Evolutionary conservation across 352 stramenopile species (phyloP), one percentile per base, ranked within the genome.

Genomic region (Phytophthora vignae): DNA sequence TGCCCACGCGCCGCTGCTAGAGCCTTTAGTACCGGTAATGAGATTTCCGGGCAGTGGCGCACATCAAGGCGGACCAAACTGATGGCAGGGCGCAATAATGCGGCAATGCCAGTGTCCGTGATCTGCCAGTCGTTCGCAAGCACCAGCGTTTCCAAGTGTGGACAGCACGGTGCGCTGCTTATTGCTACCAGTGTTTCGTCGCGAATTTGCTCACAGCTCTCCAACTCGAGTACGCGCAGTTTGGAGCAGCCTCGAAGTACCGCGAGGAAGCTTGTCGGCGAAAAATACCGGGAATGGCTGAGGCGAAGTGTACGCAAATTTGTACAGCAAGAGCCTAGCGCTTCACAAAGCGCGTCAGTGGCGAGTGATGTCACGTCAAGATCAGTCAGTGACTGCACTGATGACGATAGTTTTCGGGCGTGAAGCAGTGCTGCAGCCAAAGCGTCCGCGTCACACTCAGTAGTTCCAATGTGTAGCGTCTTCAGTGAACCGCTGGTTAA

Each of bases 281-380:
- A 87, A 64, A 95, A 92, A 53, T 94, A 92, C n/a, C 88, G 82
- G 60, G 85, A 93, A 11, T 86, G 85, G 61, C 83, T 85, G 15
- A 95, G 84, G 6, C 82, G 77, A 48, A 95, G 71, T 11, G 42
- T 33, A 17, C 68, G 74, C n/a, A 95, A 56, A 3, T 74, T 67
- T 2, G 17, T 3, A 7, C 76, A 87, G 59, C 69, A 77, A 1
- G 69, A 12, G 4, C 79, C 79, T 10, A 95, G 64, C 1, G 69
- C 67, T n/a, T 68, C 40, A 48, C 84, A 92, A 7, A 95, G 74
- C 12, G 73, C 76, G 54, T 94, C 87, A 0, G 83, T 94, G 0
- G 82, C 87, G 31, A 94, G 85, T 36, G 78, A 77, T 9, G 75
- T 83, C 25, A 88, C 82, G 49, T 94, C 69, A 22, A 95, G 62